Evolutionary conservation across 352 stramenopile species (phyloP).

Genomic region (Halophytophthora batemanensis): DNA sequence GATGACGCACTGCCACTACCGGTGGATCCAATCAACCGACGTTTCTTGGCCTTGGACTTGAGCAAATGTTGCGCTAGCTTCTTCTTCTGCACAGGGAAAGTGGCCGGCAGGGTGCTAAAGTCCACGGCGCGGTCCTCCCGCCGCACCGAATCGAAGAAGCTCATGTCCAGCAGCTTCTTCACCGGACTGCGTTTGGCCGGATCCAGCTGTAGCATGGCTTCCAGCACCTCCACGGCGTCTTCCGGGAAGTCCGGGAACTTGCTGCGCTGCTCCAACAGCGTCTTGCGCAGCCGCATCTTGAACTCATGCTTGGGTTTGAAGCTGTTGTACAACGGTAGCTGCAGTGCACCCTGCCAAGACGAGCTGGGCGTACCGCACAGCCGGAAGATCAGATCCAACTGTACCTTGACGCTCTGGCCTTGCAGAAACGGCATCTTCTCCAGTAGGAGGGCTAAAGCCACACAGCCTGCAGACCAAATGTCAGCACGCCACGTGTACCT

Average conservation of each 20-base stretch:
- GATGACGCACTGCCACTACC: slow-evolving; percentile 7
- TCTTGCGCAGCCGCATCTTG: slow-evolving; percentile 76
- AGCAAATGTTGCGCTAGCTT: slow-evolving; percentile 55
- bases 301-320: slow-evolving; percentile 75
- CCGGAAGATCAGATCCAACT: slow-evolving; percentile 79
- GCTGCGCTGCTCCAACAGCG: slow-evolving; percentile 57
- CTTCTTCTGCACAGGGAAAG: slow-evolving; percentile 56
- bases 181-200: slow-evolving; percentile 47
- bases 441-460: slow-evolving; percentile 64
- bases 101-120: slow-evolving; percentile 42
- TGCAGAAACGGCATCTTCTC: slow-evolving; percentile 63
- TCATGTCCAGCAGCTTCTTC: slow-evolving; percentile 54
- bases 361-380: slow-evolving; percentile 64
- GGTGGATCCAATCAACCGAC: slow-evolving; percentile 13
- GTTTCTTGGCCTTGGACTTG: slow-evolving; percentile 40
- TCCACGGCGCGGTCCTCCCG: slow-evolving; percentile 23
- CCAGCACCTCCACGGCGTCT: slow-evolving; percentile 59
- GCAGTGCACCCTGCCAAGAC: slow-evolving; percentile 46
- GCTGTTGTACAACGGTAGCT: slow-evolving; percentile 48
- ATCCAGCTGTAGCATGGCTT: slow-evolving; percentile 76
- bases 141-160: slow-evolving; percentile 55
- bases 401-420: slow-evolving; percentile 52
- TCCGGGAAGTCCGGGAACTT: slow-evolving; percentile 53
- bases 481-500: slow-evolving; percentile 72
- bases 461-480: slow-evolving; percentile 71